Evolutionary conservation across 148 eudicot genomes (phyloP).

Genomic region (Polygonum aviculare): DNA sequence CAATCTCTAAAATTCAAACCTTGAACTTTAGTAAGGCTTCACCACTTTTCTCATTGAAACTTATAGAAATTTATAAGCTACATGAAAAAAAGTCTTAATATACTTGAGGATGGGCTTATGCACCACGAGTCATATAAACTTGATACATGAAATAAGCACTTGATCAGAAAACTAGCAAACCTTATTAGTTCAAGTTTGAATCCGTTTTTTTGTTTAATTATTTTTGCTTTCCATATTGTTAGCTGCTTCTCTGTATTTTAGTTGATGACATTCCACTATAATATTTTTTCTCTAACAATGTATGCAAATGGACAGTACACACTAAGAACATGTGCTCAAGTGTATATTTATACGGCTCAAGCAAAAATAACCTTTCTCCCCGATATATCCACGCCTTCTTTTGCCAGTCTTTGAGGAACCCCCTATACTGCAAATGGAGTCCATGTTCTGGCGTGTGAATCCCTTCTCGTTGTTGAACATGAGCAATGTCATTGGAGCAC

Average conservation of each 20-base stretch:
- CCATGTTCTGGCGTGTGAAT: slow-evolving; percentile 43
- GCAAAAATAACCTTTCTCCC: slow-evolving; percentile 42
- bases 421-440: slow-evolving; percentile 62
- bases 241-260: not conserved
- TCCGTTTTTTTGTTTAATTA: too few species aligned
- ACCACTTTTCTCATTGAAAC: not conserved
- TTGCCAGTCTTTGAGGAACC: slow-evolving; percentile 64
- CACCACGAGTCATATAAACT: too few species aligned
- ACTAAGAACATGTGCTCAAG: not conserved
- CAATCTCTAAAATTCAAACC: not conserved
- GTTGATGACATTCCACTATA: not conserved
- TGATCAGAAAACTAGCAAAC: too few species aligned
- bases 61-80: not conserved
- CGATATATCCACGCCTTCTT: slow-evolving; percentile 50
- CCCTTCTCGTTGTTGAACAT: slow-evolving; percentile 64
- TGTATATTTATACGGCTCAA: not conserved
- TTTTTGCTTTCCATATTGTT: not conserved
- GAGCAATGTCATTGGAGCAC: slow-evolving; percentile 54
- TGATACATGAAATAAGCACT: not conserved
- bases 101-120: too few species aligned
- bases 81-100: not conserved
- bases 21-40: not conserved
- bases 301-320: not conserved
- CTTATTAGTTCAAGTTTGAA: too few species aligned
- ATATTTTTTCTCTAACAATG: not conserved